These are phyloP conservation scores for Galerina sulciceps DNA, from an alignment of 768 basidiomycete species.

Conservation along the genomic window DNA sequence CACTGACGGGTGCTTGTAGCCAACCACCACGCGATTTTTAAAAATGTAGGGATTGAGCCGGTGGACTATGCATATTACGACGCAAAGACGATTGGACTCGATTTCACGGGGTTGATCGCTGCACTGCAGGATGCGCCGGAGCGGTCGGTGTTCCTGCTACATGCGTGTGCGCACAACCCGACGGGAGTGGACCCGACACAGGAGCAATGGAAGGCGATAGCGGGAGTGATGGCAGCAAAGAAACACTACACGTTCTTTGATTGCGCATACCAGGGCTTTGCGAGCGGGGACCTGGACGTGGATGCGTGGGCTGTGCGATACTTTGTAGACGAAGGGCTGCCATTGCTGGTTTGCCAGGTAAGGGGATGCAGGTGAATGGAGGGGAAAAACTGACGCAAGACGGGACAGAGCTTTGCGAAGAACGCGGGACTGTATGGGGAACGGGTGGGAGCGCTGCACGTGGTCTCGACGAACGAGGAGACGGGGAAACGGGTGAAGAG, in stretches of 20 bases:
- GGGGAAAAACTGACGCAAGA: not conserved
- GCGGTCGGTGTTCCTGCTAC: constrained; percentile 86
- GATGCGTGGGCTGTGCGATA: constrained; percentile 92
- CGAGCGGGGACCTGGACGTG: constrained; percentile 87
- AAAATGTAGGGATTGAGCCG: constrained; percentile 87
- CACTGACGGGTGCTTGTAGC: constrained; percentile 42
- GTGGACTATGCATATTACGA: constrained; percentile 94
- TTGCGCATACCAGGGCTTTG: constrained; percentile 97
- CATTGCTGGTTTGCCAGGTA: constrained; percentile 89
- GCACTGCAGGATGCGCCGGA: constrained; percentile 66
- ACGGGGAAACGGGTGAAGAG: constrained; percentile 77
- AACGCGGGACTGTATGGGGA: constrained; percentile 96
- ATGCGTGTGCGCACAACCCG: constrained; percentile 96
- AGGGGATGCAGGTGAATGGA: constrained; percentile 21
- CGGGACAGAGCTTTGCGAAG: constrained; percentile 88
- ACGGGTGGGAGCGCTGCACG: constrained; percentile 91
- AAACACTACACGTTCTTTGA: constrained; percentile 93
- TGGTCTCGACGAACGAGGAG: constrained; percentile 68
- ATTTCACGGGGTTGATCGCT: constrained; percentile 70
- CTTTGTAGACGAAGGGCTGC: constrained; percentile 77
- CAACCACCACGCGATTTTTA: constrained; percentile 90
- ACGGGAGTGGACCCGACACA: constrained; percentile 93
- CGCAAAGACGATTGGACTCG: constrained; percentile 85
- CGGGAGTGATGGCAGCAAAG: constrained; percentile 70
- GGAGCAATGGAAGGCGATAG: constrained; percentile 85